Evolutionary conservation across 768 basidiomycete genomes (phyloP), one percentile per base, ranked within the genome.

Genomic region (Hericium alpestre): DNA sequence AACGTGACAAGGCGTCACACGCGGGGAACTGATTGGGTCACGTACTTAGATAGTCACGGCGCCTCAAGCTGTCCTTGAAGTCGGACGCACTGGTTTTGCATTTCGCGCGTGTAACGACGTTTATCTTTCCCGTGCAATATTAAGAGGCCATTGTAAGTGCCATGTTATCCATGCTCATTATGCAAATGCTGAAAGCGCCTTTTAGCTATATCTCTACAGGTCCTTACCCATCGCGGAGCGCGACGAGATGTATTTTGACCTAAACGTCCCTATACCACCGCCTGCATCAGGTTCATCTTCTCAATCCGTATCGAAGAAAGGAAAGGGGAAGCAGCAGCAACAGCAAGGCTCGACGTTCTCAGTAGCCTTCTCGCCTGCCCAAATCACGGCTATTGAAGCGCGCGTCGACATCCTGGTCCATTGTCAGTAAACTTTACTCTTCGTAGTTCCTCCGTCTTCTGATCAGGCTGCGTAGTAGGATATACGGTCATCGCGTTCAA

Each of bases 401-500:
- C 79, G 82, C 20, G 70, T 91, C 25, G 87, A 89, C 65, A 65
- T 87, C 38, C 78, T 90, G 41, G 73, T 85, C 38, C 86, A 87
- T 69, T 81, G 89, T 90, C 60, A 65, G 86, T 78, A 58, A 48
- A 37, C 46, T 50, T 50, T 25, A 4, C 22, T 22, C 25, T 25
- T 32, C 38, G 32, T 23, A 39, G 3, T 20, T 9, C 15, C 49
- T 37, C 9, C 7, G 8, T 18, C 7, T 11, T 46, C n/a, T 43
- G 18, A 46, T 46, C 8, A 18, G 16, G 16, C 12, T 27, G 51
- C 37, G 32, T 67, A 94, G 91, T 94, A 75, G 92, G 92, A 76
- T 94, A 93, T 71, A 81, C 84, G 27, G 83, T 90, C 38, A 66
- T 94, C 49, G 86, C 84, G 1, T 76, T 94, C 60, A 87, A 82